Evolutionary conservation across 2,329 filamentous ascomycete species (phyloP).

Genomic region (Diaporthe citriasiana): DNA sequence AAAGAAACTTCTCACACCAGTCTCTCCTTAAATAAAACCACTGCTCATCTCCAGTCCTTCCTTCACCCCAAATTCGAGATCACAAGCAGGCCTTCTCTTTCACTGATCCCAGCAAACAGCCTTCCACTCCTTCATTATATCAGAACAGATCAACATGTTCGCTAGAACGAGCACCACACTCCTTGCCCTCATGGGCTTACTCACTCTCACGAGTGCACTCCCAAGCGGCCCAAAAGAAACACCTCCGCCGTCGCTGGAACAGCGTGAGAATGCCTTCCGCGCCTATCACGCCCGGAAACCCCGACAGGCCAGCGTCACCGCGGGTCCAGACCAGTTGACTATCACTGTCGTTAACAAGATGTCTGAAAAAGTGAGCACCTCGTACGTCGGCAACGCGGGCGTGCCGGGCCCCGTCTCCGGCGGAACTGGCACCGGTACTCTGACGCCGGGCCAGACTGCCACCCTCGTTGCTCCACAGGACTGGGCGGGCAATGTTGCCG

Average conservation of each 20-base stretch:
- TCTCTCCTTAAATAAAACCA: slow-evolving; percentile 13
- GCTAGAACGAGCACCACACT: slow-evolving; percentile 22
- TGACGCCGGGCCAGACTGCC: slow-evolving; percentile 17
- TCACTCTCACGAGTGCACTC: slow-evolving; percentile 33
- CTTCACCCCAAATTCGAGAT: not conserved
- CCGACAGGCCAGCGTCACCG: slow-evolving; percentile 5
- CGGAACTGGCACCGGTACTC: not conserved
- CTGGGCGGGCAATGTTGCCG: slow-evolving; percentile 40
- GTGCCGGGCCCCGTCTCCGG: slow-evolving; percentile 5
- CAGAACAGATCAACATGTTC: not conserved
- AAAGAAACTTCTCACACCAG: not conserved
- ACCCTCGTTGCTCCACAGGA: slow-evolving; percentile 37
- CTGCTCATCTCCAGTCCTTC: slow-evolving; percentile 9
- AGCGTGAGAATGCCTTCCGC: slow-evolving; percentile 3
- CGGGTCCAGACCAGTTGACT: slow-evolving; percentile 26
- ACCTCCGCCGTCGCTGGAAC: slow-evolving; percentile 13
- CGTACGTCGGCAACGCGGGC: slow-evolving; percentile 35
- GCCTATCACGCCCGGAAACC: slow-evolving; percentile 22
- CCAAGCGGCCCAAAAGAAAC: slow-evolving; percentile 34
- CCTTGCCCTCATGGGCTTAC: slow-evolving; percentile 30
- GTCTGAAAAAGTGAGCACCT: slow-evolving; percentile 33
- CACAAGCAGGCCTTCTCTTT: slow-evolving; percentile 25
- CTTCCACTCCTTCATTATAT: slow-evolving; percentile 2
- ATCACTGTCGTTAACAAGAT: slow-evolving; percentile 41
- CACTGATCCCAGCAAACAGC: slow-evolving; percentile 9